Evolutionary conservation across 371 early-diverging fungal species (phyloP).

Genomic region (Mucor piriformis): DNA sequence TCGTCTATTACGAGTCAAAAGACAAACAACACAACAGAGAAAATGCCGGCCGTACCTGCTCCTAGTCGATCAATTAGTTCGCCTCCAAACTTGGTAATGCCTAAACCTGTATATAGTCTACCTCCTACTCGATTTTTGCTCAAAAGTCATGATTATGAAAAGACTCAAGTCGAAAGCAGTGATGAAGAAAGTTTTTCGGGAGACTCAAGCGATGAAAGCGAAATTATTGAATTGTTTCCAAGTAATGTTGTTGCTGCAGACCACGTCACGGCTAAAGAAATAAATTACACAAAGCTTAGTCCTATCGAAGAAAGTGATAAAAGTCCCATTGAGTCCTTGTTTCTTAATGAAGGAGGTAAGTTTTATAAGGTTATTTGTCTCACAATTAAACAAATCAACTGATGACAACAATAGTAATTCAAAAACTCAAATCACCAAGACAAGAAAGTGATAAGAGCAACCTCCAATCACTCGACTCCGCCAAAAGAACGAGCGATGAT

Average conservation of each 20-base stretch:
- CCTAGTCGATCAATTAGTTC: slow-evolving; percentile 17
- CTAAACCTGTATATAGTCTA: slow-evolving; percentile 21
- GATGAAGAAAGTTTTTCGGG: neutral
- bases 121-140: slow-evolving; percentile 18
- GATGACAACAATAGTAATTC: neutral
- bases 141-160: slow-evolving; percentile 16
- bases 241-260: neutral
- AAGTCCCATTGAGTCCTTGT: neutral
- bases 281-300: neutral
- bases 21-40: slow-evolving; percentile 1
- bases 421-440: neutral
- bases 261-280: neutral
- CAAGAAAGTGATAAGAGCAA: neutral
- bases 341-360: slow-evolving; percentile 1
- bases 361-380: slow-evolving; percentile 1
- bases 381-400: slow-evolving; percentile 3
- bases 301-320: slow-evolving; percentile 1
- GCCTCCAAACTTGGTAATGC: slow-evolving; percentile 21
- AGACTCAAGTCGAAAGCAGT: slow-evolving; percentile 22
- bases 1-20: slow-evolving; percentile 6
- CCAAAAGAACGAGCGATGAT: slow-evolving; percentile 15
- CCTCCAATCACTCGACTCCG: slow-evolving; percentile 1
- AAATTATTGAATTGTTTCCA: neutral
- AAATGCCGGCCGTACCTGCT: neutral
- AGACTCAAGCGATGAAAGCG: neutral